These are phyloP conservation scores for Nidularia pulvinata DNA, from an alignment of 768 basidiomycete genomes.

Conservation along the genomic window DNA sequence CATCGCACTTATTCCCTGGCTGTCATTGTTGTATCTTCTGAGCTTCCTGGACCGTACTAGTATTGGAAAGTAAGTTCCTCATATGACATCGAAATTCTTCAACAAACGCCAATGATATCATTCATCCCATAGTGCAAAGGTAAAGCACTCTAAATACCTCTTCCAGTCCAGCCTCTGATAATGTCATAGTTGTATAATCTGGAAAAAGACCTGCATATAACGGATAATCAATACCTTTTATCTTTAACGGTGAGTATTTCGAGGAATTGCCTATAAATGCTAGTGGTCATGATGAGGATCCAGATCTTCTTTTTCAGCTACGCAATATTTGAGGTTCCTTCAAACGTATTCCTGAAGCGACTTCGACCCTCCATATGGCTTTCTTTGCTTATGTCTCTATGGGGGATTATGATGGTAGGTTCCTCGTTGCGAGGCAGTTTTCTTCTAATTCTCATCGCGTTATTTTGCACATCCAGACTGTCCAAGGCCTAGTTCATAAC, in stretches of 20 bases:
- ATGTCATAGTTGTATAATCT: conserved; percentile 59
- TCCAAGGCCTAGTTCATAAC: conserved; percentile 71
- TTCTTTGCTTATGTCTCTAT: conserved; percentile 68
- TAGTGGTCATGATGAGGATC: background rate
- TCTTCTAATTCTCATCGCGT: conserved; percentile 1
- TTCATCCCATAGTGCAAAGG: conserved; percentile 38
- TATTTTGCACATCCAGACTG: conserved; percentile 48
- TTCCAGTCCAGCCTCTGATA: too few species aligned
- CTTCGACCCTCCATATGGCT: conserved; percentile 80
- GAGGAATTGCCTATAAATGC: background rate
- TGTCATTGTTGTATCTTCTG: conserved; percentile 74
- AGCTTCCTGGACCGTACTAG: conserved; percentile 61
- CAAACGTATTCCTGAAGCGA: conserved; percentile 71
- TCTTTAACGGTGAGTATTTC: conserved; percentile 46
- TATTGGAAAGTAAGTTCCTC: conserved; percentile 44
- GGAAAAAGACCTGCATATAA: conserved; percentile 55
- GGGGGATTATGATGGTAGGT: conserved; percentile 76
- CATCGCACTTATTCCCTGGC: conserved; percentile 64
- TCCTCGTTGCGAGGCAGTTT: too few species aligned
- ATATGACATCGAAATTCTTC: conserved; percentile 12
- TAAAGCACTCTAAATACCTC: conserved; percentile 8
- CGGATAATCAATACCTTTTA: conserved; percentile 65
- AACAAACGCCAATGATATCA: too few species aligned
- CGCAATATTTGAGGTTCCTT: conserved; percentile 76
- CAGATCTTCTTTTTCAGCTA: conserved; percentile 62